phyloP scores from a whole-genome alignment of 2,329 filamentous ascomycete genomes.

The Blastomyces parvus region DNA sequence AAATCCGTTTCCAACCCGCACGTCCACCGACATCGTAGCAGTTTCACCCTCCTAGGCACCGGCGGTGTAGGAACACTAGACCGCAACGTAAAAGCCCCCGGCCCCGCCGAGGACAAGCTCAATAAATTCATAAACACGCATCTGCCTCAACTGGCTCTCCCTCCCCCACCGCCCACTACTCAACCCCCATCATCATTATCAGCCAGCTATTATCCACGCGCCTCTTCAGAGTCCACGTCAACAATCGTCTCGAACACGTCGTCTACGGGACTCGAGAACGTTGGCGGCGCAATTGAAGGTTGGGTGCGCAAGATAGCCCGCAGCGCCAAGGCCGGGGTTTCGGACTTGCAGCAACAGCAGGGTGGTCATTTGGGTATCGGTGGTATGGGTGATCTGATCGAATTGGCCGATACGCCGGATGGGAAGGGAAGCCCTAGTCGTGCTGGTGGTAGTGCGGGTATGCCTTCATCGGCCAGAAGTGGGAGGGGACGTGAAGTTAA shows the following conservation, averaged over 20 bases:
- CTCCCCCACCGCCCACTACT: slow-evolving; percentile 52
- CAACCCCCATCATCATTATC: slow-evolving; percentile 32
- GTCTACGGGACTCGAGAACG: slow-evolving; percentile 58
- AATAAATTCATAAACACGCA: slow-evolving; percentile 79
- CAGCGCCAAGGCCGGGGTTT: slow-evolving; percentile 32
- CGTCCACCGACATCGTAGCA: slow-evolving; percentile 34
- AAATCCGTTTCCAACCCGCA: slow-evolving; percentile 27
- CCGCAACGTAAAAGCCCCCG: slow-evolving; percentile 42
- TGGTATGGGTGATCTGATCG: slow-evolving; percentile 36
- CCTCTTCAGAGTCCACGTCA: slow-evolving; percentile 28
- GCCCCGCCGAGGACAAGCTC: slow-evolving; percentile 73
- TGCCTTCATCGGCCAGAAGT: neutral
- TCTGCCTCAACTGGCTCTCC: slow-evolving; percentile 65
- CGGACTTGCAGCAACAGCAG: slow-evolving; percentile 33
- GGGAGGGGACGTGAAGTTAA: neutral
- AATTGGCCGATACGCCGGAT: slow-evolving; percentile 31
- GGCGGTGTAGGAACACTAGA: slow-evolving; percentile 81
- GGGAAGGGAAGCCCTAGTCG: slow-evolving; percentile 3
- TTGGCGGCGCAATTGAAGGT: slow-evolving; percentile 77
- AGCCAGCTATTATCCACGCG: slow-evolving; percentile 20
- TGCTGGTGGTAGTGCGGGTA: neutral
- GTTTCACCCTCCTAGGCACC: slow-evolving; percentile 63
- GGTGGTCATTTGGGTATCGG: slow-evolving; percentile 21
- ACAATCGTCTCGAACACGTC: slow-evolving; percentile 25
- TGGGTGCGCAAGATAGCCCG: slow-evolving; percentile 77